Base-by-base conservation (phyloP, 2,329 filamentous ascomycete genomes). In the Teratosphaeria epicoccoides region DNA sequence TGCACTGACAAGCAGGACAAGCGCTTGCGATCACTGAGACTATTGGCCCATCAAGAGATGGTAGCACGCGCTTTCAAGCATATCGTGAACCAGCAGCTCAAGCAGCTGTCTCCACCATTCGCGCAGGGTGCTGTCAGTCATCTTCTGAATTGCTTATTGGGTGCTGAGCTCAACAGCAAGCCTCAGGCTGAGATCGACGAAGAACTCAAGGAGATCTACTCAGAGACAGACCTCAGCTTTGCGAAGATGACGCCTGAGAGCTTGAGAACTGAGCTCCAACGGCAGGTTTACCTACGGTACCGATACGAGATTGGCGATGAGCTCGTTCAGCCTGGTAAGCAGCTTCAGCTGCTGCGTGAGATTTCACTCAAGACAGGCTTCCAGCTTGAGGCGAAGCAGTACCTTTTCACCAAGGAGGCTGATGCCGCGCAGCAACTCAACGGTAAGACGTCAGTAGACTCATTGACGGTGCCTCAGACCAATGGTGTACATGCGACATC, bases 31-130 rank as follows among this genome's bases (percentile, higher is more conserved):
- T 89, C 89, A 55, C 76, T 98, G 61, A 83, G 81, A 57, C 80
- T 83, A 52, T 80, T 98, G 33, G 80, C 85, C 55, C 71, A 88
- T 43, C 91, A 95, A 66, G 93, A 98, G 70, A 97, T 97, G 85
- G 80, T 97, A 58, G 80, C 87, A n/a, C 83, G 93, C 73, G 83
- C 87, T 4, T 96, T 97, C 79, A 98, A 98, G 79, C 91, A 98
- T 70, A 76, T 93, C 57, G 80, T 85, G 52, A 84, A 88, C 67
- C 79, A 79, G 61, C 87, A 94, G 68, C 76, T 98, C 55, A 84
- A 85, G 57, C 81, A 86, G 56, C 72, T 96, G 20, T 88, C 93
- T 22, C 78, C 85, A 57, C 82, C 87, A 12, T 84, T 97, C 56
- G 83, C 85, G n/a, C 79, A 87, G 47, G 76, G 87, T 54, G 91